phyloP scores from a whole-genome alignment of 2,329 filamentous ascomycete genomes.

The Hypoxylon rubiginosum region DNA sequence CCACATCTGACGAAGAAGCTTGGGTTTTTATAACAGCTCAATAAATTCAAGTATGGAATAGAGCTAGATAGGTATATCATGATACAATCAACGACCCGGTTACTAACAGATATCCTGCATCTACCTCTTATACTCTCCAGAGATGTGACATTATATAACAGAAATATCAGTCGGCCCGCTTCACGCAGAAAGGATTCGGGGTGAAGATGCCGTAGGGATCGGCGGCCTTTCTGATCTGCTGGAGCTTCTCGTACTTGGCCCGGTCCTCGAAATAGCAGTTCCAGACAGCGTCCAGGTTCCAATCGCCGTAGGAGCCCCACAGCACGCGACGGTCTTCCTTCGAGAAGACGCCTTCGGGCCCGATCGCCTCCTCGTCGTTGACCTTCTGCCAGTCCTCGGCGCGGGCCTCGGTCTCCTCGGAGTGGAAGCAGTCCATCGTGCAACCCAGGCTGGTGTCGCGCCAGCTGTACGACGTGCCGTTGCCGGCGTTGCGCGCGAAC shows the following conservation, averaged over 20 bases:
- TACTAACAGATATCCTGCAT: not conserved
- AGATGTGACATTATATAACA: not conserved
- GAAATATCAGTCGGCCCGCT: constrained; percentile 47
- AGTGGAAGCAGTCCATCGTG: constrained; percentile 61
- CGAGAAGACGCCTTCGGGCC: constrained; percentile 54
- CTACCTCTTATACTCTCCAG: not conserved
- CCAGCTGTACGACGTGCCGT: constrained; percentile 64
- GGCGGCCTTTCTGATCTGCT: constrained; percentile 51
- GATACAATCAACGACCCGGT: not conserved
- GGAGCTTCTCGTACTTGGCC: constrained; percentile 56
- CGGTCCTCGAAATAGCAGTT: constrained; percentile 54
- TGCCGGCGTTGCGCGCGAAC: constrained; percentile 57
- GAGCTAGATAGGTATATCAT: not conserved
- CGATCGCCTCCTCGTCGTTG: constrained; percentile 54
- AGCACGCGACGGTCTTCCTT: constrained; percentile 57
- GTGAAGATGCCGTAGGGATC: constrained; percentile 50
- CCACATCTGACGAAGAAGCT: constrained; percentile 13
- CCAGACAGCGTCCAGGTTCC: constrained; percentile 56
- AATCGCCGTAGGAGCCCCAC: constrained; percentile 58
- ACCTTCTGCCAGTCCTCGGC: constrained; percentile 59
- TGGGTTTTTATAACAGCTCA: not conserved
- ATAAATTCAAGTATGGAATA: not conserved
- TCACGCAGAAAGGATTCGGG: constrained; percentile 50
- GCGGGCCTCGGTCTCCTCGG: constrained; percentile 49
- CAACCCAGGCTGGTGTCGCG: constrained; percentile 58